Conservation (phyloP, 192 early-diverging fungal genomes). For the Coemansia biformis region DNA sequence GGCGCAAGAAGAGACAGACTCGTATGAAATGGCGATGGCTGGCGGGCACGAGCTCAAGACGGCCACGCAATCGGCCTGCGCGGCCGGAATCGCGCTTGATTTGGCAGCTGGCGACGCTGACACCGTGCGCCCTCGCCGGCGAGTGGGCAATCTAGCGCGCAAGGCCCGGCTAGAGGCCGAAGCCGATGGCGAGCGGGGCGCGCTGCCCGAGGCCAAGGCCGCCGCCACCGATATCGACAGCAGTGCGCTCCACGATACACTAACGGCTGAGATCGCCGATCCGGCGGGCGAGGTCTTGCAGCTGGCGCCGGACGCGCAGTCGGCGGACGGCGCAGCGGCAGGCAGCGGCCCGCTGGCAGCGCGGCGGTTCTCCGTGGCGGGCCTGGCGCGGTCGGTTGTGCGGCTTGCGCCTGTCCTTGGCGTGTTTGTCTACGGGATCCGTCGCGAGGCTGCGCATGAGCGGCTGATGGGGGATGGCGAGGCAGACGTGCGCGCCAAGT, state of each 20-base stretch:
- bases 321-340: background rate
- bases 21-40: constrained; percentile 23
- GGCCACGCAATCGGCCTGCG: constrained; percentile 8
- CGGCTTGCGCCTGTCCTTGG: constrained; percentile 21
- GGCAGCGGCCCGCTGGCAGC: background rate
- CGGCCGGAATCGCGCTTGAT: constrained; percentile 18
- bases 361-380: constrained; percentile 29
- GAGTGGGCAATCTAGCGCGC: constrained; percentile 42
- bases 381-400: constrained; percentile 22
- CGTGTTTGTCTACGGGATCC: constrained; percentile 35
- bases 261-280: constrained; percentile 23
- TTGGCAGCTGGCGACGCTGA: constrained; percentile 1
- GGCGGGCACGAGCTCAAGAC: constrained; percentile 40
- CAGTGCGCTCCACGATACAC: constrained; percentile 21
- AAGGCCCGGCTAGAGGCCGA: constrained; percentile 30
- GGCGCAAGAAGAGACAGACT: constrained; percentile 25
- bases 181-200: background rate
- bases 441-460: constrained; percentile 31
- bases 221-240: constrained; percentile 29
- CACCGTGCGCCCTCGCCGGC: constrained; percentile 25
- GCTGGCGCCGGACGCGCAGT: too few species aligned
- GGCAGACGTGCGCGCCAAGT: constrained; percentile 27
- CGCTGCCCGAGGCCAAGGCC: constrained; percentile 1
- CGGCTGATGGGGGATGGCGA: constrained; percentile 26
- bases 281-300: constrained; percentile 13